A percentile compares a stretch with the other conserved stretches of the same genome.
Conservation (phyloP, 495 filamentous ascomycete species). For the Penicillium cinerascens region DNA sequence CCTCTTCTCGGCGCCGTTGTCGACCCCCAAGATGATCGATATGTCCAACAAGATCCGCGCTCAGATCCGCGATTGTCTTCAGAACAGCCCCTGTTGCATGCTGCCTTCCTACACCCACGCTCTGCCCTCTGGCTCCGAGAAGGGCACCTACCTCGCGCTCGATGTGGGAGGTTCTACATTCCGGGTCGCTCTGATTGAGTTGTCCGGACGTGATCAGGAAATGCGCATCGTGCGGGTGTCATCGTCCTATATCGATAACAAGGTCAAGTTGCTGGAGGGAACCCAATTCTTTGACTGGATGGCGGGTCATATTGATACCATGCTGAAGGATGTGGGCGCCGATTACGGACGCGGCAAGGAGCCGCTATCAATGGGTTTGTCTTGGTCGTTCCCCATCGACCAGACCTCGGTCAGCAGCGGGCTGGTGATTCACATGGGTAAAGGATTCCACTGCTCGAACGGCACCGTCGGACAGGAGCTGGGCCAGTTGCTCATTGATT, state of each 20-base stretch:
- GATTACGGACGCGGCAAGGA: conserved; percentile 34
- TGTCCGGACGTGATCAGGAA: conserved; percentile 46
- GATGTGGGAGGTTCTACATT: conserved; percentile 69
- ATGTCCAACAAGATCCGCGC: conserved; percentile 58
- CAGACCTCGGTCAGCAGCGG: conserved; percentile 58
- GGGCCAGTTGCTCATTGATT: conserved; percentile 53
- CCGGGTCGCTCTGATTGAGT: conserved; percentile 58
- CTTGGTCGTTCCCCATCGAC: conserved; percentile 69
- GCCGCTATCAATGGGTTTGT: conserved; percentile 56
- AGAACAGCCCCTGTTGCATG: conserved; percentile 57
- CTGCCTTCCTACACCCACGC: conserved; percentile 63
- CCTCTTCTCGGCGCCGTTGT: conserved; percentile 45
- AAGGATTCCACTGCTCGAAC: conserved; percentile 60
- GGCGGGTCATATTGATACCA: conserved; percentile 57
- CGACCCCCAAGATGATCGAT: conserved; percentile 40
- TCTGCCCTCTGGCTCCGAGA: conserved; percentile 57
- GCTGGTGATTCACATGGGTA: conserved; percentile 61
- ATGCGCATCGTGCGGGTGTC: conserved; percentile 51
- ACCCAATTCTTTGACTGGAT: conserved; percentile 67
- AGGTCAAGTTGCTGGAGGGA: conserved; percentile 51
- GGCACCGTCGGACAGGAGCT: conserved; percentile 57
- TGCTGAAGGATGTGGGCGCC: conserved; percentile 40
- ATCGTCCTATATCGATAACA: conserved; percentile 52
- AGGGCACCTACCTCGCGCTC: conserved; percentile 57
- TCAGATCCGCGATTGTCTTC: conserved; percentile 54